These are phyloP conservation scores for Herpetospermum pedunculosum DNA, from an alignment of 306 rosid species.

Conservation along the genomic window DNA sequence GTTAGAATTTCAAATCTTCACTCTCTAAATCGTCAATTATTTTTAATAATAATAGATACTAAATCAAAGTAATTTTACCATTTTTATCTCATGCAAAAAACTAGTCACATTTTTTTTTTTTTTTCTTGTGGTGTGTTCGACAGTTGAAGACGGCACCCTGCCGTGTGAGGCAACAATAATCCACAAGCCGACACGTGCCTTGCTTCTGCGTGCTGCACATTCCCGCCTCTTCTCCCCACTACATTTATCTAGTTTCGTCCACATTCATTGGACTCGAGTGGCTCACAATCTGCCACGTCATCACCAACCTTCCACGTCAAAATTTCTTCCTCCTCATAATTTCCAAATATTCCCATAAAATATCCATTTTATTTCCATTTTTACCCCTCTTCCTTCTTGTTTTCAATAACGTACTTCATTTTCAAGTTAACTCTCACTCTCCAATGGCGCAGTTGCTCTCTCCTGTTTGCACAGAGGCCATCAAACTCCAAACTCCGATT, in stretches of 20 bases:
- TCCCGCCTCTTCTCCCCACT: conserved; percentile 10
- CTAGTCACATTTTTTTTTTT: no score
- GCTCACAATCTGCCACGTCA: conserved; percentile 57
- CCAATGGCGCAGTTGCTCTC: conserved; percentile 60
- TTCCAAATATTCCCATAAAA: conserved; percentile 14
- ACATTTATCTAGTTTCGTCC: conserved; percentile 26
- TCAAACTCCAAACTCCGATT: conserved; percentile 39
- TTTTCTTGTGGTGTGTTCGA: background rate
- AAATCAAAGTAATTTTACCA: no score
- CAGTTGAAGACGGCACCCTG: background rate
- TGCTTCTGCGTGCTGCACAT: background rate
- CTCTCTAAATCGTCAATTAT: no score
- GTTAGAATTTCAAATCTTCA: no score
- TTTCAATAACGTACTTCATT: background rate
- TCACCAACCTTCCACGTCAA: conserved; percentile 23
- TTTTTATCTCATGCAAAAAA: no score
- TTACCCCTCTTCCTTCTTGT: background rate
- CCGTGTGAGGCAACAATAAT: conserved; percentile 20
- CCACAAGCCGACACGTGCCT: conserved; percentile 30
- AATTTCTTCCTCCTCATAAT: conserved; percentile 44
- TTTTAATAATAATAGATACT: no score
- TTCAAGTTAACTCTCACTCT: background rate
- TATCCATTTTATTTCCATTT: background rate
- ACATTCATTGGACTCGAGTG: conserved; percentile 29
- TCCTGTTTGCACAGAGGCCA: conserved; percentile 54